Conservation (phyloP, 169 alveolate species). For the Eimeria praecox region DNA sequence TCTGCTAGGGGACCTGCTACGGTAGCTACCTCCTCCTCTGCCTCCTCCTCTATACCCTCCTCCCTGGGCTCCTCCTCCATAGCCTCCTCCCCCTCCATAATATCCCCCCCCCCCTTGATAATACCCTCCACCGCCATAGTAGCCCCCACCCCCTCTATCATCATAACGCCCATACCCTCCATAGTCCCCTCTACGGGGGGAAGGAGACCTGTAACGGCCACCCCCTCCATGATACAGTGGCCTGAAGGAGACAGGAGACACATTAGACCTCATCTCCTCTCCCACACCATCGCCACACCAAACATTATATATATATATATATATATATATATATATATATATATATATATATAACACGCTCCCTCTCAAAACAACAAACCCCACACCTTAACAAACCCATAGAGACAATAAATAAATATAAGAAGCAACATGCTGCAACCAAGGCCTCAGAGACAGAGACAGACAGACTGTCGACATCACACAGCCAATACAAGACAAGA, state of each 20-base stretch:
- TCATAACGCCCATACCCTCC: conserved; percentile 71
- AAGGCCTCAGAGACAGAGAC: too few relatives aligned
- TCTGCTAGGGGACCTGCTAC: conserved; percentile 38
- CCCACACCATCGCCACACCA: too few relatives aligned
- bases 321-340: too few relatives aligned
- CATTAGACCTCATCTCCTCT: too few relatives aligned
- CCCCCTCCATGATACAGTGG: conserved; percentile 72
- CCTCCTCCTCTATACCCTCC: neutral
- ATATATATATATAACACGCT: too few relatives aligned
- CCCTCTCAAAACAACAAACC: too few relatives aligned
- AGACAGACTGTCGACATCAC: too few relatives aligned
- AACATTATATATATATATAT: too few relatives aligned
- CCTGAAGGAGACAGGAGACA: conserved; percentile 63
- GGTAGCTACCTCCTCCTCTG: conserved; percentile 60
- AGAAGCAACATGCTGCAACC: too few relatives aligned
- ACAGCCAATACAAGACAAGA: too few relatives aligned
- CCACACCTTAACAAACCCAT: too few relatives aligned
- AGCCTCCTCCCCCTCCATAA: conserved; percentile 14
- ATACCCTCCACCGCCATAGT: conserved; percentile 31
- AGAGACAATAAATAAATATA: too few relatives aligned
- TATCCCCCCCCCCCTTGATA: conserved; percentile 50
- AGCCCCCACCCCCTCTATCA: conserved; percentile 49
- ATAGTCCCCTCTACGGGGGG: conserved; percentile 67
- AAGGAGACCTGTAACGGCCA: conserved; percentile 75
- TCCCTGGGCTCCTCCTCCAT: neutral